Percentiles rank a stretch among this genome's conserved stretches.
Evolutionary conservation across 345 rosid species (phyloP).

Genomic region (Odontarrhena argentea): DNA sequence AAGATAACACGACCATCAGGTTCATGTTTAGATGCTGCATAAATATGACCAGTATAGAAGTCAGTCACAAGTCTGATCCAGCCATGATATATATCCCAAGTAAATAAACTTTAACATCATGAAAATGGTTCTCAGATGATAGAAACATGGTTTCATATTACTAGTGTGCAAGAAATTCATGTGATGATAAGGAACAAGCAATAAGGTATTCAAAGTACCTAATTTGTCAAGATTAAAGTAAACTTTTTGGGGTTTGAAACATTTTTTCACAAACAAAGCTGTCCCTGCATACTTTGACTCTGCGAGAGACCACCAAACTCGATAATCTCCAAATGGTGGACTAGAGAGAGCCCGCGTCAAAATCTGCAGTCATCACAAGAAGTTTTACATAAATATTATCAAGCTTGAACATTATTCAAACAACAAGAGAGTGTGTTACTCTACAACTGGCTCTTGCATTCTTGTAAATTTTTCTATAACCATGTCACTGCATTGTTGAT

Average conservation of each 20-base stretch:
- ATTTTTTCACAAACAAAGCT: slow-evolving; percentile 82
- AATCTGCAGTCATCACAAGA: slow-evolving; percentile 49
- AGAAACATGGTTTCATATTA: slow-evolving; percentile 2
- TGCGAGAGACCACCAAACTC: slow-evolving; percentile 95
- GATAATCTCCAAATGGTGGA: slow-evolving; percentile 74
- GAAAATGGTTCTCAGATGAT: slow-evolving; percentile 2
- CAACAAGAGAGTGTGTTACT: slow-evolving; percentile 4
- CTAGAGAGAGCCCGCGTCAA: slow-evolving; percentile 76
- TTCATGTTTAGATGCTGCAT: slow-evolving; percentile 80
- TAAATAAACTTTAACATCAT: slow-evolving; percentile 8
- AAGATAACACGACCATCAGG: slow-evolving; percentile 92
- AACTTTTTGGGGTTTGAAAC: slow-evolving; percentile 62
- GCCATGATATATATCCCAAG: background rate
- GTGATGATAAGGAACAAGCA: slow-evolving; percentile 18
- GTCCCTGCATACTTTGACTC: slow-evolving; percentile 98
- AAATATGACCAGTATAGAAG: slow-evolving; percentile 12
- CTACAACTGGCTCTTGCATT: background rate
- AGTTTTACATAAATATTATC: background rate
- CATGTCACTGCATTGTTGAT: slow-evolving; percentile 13
- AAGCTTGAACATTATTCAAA: slow-evolving; percentile 1
- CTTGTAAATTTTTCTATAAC: background rate
- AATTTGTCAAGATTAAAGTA: slow-evolving; percentile 71
- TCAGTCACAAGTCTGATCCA: background rate
- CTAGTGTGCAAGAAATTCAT: background rate
- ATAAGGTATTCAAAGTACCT: slow-evolving; percentile 47